phyloP scores from a whole-genome alignment of 1,139 yeast genomes.

The Wickerhamiella pararugosa region DNA sequence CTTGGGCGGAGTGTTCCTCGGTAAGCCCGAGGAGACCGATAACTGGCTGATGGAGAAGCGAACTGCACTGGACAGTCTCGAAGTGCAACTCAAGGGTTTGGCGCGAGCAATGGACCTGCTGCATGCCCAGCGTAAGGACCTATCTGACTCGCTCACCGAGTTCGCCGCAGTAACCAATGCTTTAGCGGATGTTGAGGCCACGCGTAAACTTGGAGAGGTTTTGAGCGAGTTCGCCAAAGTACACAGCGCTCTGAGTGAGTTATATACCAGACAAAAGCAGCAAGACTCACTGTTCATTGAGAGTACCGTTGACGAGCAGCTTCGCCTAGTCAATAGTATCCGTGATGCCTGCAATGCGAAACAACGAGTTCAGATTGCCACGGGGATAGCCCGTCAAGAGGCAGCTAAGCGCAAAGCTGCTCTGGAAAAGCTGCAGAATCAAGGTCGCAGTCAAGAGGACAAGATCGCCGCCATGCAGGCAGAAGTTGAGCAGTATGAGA shows the following conservation, averaged over 20 bases:
- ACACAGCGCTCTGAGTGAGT: constrained; percentile 55
- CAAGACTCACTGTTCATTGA: constrained; percentile 84
- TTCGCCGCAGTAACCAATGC: constrained; percentile 39
- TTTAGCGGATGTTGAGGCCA: constrained; percentile 61
- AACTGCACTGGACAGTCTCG: constrained; percentile 55
- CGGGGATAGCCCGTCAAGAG: constrained; percentile 39
- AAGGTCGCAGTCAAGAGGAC: constrained; percentile 49
- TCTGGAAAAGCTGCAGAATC: constrained; percentile 40
- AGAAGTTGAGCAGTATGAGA: constrained; percentile 46
- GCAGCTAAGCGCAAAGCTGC: constrained; percentile 32
- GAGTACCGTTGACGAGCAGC: constrained; percentile 75
- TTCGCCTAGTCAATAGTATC: constrained; percentile 62
- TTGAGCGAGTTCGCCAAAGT: constrained; percentile 54
- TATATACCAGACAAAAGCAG: constrained; percentile 62
- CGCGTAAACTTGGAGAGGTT: constrained; percentile 47
- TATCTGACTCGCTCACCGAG: constrained; percentile 52
- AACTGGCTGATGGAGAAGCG: constrained; percentile 59
- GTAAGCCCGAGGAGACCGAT: constrained; percentile 63
- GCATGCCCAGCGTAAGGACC: constrained; percentile 60
- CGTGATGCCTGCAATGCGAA: constrained; percentile 65
- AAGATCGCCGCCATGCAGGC: constrained; percentile 38
- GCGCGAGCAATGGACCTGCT: constrained; percentile 61
- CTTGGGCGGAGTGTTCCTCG: constrained; percentile 35
- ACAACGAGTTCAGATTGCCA: constrained; percentile 47
- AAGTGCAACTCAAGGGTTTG: constrained; percentile 54